Conservation (phyloP, 192 early-diverging fungal species). For the Coemansia sp. region DNA sequence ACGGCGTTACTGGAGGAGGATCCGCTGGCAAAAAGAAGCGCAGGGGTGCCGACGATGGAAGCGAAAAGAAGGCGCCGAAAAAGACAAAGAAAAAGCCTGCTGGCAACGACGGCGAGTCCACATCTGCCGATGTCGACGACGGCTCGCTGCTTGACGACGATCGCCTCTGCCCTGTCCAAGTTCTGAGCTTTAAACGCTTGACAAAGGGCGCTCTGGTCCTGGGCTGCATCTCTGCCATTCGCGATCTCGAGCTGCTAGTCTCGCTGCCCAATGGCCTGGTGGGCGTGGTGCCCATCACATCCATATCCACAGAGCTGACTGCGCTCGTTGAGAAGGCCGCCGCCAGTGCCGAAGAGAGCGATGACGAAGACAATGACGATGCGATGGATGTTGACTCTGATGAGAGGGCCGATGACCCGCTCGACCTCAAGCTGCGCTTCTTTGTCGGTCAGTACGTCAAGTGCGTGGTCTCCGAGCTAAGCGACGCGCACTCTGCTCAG, state of each 20-base stretch:
- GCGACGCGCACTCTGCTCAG: conserved; percentile 26
- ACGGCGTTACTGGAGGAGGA: conserved; percentile 34
- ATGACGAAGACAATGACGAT: conserved; percentile 21
- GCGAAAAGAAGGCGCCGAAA: conserved; percentile 37
- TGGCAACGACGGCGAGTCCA: neutral
- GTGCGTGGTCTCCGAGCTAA: conserved; percentile 64
- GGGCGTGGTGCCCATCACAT: conserved; percentile 83
- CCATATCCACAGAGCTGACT: conserved; percentile 76
- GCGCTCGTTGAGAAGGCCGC: conserved; percentile 67
- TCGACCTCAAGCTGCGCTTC: conserved; percentile 68
- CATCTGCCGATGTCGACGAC: neutral
- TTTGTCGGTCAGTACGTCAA: conserved; percentile 81
- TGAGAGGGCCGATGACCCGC: conserved; percentile 57
- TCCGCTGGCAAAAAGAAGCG: conserved; percentile 62
- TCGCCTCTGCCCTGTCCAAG: conserved; percentile 30
- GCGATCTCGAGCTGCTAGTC: conserved; percentile 77
- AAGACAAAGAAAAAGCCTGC: conserved; percentile 57
- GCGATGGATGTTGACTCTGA: conserved; percentile 37
- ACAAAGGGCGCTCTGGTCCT: conserved; percentile 71
- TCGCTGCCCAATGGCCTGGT: conserved; percentile 82
- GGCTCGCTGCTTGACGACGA: conserved; percentile 19
- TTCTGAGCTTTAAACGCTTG: conserved; percentile 57
- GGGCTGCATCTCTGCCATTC: conserved; percentile 77
- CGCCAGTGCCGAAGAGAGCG: conserved; percentile 57
- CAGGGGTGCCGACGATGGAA: conserved; percentile 28